Evolutionary conservation across 2,329 filamentous ascomycete species (phyloP), one percentile per base, ranked within the genome.

Genomic region (Ceratocystis eucalypticola): DNA sequence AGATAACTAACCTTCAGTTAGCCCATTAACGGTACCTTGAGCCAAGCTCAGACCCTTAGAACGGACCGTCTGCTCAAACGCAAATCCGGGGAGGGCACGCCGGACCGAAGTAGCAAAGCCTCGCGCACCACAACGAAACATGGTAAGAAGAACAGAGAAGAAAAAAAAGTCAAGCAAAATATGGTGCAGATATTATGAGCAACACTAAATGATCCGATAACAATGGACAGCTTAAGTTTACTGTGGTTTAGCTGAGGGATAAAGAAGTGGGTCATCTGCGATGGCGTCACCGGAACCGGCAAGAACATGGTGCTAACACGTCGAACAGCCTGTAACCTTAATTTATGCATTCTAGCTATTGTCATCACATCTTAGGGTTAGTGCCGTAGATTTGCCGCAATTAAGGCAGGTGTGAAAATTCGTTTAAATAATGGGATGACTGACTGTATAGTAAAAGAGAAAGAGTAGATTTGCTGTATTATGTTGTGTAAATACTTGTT

Each of bases 61-160:
- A 89, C 87, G 74, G 87, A 83, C 63, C 89, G 86, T 67, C 89
- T 78, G 67, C 89, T 88, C 75, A 96, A 91, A 33, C 89, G 88
- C 73, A 85, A 85, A 50, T 90, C 91, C 67, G 96, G 86, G 59
- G 20, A 59, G 15, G 70, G 78, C 76, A 68, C 84, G 82, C 71
- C 80, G 77, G 68, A 84, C 83, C 68, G 83, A 84, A 25, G 83
- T 84, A 66, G 84, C 81, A 72, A 94, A 87, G 69, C 84, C 82
- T 72, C 88, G 84, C 69, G 85, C 80, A 72, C 83, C 83, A 68
- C 84, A 84, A 72, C 86, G 83, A 71, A 91, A 85, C 88, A 92
- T 92, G 59, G 62, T 76, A 69, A 66, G 7, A 33, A 22, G 8
- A 41, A 44, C 6, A 2, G 37, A 28, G 22, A n/a, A 46, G 37